Conservation (phyloP, 192 early-diverging fungal genomes). For the Rhizophagus sp. region DNA sequence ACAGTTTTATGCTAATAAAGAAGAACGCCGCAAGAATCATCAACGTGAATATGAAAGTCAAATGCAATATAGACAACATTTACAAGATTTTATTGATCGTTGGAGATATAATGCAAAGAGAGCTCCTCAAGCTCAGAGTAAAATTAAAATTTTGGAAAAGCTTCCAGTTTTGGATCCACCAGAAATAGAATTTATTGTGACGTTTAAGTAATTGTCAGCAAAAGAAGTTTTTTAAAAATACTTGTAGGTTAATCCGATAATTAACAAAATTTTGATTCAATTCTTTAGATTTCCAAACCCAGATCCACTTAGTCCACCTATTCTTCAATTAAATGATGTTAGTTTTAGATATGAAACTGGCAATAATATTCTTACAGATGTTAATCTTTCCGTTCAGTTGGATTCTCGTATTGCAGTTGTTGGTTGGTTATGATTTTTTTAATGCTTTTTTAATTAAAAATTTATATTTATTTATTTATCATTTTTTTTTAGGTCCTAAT, state of each 20-base stretch:
- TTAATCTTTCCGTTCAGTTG: conserved; percentile 95
- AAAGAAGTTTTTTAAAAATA: not conserved
- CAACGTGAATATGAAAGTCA: conserved; percentile 96
- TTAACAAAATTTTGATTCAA: not conserved
- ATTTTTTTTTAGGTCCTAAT: conserved; percentile 69
- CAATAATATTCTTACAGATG: conserved; percentile 76
- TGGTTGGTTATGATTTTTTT: conserved; percentile 33
- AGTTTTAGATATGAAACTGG: conserved; percentile 85
- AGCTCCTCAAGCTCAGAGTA: conserved; percentile 94
- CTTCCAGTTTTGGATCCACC: conserved; percentile 89
- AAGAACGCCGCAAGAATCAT: conserved; percentile 89
- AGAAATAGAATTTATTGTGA: conserved; percentile 73
- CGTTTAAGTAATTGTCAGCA: conserved; percentile 57
- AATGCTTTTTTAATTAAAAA: not conserved
- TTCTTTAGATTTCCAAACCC: conserved; percentile 75
- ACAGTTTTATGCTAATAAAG: conserved; percentile 84
- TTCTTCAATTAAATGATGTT: conserved; percentile 92
- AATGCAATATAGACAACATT: conserved; percentile 87
- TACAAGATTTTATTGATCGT: conserved; percentile 98
- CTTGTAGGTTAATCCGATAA: not conserved
- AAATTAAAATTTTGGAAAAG: conserved; percentile 98
- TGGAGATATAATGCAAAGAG: conserved; percentile 99
- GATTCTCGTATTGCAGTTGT: conserved; percentile 98
- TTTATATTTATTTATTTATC: no score
- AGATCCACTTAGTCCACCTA: conserved; percentile 93